Evolutionary conservation across 2,329 filamentous ascomycete species (phyloP).

Genomic region (Parascedosporium putredinis): DNA sequence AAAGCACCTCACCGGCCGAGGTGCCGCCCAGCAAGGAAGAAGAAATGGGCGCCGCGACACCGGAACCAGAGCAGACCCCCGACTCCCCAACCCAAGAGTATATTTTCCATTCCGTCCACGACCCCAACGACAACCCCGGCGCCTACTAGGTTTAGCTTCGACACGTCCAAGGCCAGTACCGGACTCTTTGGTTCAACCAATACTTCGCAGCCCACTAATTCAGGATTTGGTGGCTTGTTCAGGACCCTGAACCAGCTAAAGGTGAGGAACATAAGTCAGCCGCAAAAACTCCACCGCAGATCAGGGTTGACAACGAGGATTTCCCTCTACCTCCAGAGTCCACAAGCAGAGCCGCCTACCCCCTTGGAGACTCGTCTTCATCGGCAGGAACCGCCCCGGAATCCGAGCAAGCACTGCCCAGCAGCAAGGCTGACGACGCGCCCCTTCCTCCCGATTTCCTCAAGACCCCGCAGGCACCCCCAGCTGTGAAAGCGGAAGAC

Average conservation of each 20-base stretch:
- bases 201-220: constrained; percentile 16
- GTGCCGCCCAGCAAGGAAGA: constrained; percentile 34
- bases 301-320: constrained; percentile 26
- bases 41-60: constrained; percentile 34
- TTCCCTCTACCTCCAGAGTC: constrained; percentile 43
- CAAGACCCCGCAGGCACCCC: constrained; percentile 16
- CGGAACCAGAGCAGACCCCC: constrained; percentile 22
- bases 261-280: constrained; percentile 13
- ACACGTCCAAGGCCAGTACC: constrained; percentile 19
- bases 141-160: constrained; percentile 33
- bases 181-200: constrained; percentile 26
- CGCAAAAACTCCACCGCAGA: constrained; percentile 22
- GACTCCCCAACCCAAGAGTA: constrained; percentile 26
- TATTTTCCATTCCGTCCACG: constrained; percentile 15
- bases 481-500: constrained; percentile 12
- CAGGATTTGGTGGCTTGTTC: constrained; percentile 16
- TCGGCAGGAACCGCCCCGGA: constrained; percentile 23
- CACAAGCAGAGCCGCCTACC: constrained; percentile 41
- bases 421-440: constrained; percentile 12
- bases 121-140: constrained; percentile 38
- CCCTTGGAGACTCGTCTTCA: constrained; percentile 39
- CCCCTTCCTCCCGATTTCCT: constrained; percentile 25
- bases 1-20: constrained; percentile 7
- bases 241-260: constrained; percentile 18
- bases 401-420: background rate